These are phyloP conservation scores for Xerocomus potaroensis DNA, from an alignment of 768 basidiomycete species.

Conservation along the genomic window DNA sequence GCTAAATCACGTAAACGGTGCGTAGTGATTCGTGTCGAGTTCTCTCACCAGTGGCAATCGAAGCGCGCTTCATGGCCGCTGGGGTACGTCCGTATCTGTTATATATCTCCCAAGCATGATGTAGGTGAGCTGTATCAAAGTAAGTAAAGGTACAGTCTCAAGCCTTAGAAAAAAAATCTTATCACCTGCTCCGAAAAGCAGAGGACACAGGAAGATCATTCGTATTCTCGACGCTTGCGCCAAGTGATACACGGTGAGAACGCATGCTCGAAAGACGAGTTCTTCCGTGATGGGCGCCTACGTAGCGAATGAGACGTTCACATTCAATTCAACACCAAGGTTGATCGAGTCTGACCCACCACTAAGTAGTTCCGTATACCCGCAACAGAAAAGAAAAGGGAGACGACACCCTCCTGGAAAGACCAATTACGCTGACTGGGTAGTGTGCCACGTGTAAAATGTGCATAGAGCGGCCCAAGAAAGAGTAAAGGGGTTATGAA, in stretches of 20 bases:
- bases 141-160: conserved; percentile 7
- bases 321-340: background rate
- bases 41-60: conserved; percentile 49
- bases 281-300: conserved; percentile 93
- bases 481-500: conserved; percentile 72
- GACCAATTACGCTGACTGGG: conserved; percentile 55
- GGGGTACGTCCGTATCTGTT: conserved; percentile 65
- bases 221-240: conserved; percentile 48
- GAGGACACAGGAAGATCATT: conserved; percentile 77
- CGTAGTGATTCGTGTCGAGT: conserved; percentile 1
- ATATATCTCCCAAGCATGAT: conserved; percentile 89
- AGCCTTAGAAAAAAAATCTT: conserved; percentile 21
- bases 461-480: conserved; percentile 69
- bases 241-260: conserved; percentile 70
- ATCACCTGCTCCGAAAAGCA: conserved; percentile 91
- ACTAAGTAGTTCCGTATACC: conserved; percentile 69
- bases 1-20: conserved; percentile 41
- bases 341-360: conserved; percentile 27
- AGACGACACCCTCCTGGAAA: conserved; percentile 36
- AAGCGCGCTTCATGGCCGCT: conserved; percentile 61
- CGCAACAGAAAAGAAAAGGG: conserved; percentile 44
- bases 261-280: conserved; percentile 82
- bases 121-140: conserved; percentile 67
- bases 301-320: background rate
- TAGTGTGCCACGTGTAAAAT: conserved; percentile 40